Evolutionary conservation across 106 monocot genomes (phyloP).

Genomic region (Allium cepa): DNA sequence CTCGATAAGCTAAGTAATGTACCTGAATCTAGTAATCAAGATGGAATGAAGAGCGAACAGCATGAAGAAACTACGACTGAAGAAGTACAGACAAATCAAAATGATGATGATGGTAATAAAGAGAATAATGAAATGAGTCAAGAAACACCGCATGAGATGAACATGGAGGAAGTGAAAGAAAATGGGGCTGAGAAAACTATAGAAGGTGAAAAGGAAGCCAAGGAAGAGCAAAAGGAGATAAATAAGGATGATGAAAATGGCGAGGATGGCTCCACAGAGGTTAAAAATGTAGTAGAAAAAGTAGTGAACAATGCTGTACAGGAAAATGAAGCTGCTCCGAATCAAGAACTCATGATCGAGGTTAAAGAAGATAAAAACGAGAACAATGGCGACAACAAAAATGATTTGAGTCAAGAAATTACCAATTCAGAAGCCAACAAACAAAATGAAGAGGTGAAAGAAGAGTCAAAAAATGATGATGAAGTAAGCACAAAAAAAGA

Average conservation of each 20-base stretch:
- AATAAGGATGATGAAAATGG: not conserved
- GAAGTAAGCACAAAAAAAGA: too few relatives aligned
- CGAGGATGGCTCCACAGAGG: not conserved
- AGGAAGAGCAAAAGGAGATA: not conserved
- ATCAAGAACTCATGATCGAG: not conserved
- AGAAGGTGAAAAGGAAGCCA: not conserved
- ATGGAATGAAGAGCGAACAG: not conserved
- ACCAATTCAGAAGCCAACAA: not conserved
- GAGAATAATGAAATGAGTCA: not conserved
- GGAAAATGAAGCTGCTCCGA: not conserved
- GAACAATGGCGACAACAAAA: not conserved
- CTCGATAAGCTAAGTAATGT: not conserved
- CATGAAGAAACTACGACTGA: constrained; percentile 19
- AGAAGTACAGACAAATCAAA: constrained; percentile 12
- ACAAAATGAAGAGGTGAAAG: not conserved
- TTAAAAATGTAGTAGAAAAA: not conserved
- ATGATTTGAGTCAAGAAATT: not conserved
- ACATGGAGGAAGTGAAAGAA: not conserved
- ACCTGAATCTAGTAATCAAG: not conserved
- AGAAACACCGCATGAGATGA: not conserved
- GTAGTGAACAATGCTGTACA: not conserved
- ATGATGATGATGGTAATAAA: constrained; percentile 6
- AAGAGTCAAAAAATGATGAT: constrained; percentile 6
- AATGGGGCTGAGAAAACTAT: not conserved
- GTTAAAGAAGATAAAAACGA: not conserved